Evolutionary conservation across 805 yeast species (phyloP).

Genomic region (Brettanomyces custersianus): DNA sequence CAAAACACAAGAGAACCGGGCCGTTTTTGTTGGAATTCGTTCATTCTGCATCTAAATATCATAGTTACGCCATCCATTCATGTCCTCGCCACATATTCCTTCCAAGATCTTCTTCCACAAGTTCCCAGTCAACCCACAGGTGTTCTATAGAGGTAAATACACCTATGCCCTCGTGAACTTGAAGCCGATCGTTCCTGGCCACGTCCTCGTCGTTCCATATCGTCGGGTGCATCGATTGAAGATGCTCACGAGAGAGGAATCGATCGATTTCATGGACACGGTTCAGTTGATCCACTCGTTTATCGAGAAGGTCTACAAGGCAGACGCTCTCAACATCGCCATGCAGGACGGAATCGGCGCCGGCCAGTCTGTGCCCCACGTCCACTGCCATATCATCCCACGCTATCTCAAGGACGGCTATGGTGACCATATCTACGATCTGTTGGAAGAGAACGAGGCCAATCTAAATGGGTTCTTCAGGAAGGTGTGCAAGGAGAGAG

Average conservation of each 20-base stretch:
- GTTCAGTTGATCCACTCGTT: constrained; percentile 64
- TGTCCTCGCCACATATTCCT: constrained; percentile 11
- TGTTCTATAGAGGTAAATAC: constrained; percentile 46
- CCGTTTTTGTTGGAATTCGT: too few species aligned
- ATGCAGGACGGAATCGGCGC: constrained; percentile 96
- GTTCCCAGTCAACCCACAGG: constrained; percentile 49
- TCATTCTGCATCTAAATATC: too few species aligned
- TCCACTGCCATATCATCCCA: constrained; percentile 92
- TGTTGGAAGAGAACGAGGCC: constrained; percentile 48
- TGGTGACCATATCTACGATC: constrained; percentile 68
- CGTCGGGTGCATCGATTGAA: constrained; percentile 57
- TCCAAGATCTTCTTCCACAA: constrained; percentile 36
- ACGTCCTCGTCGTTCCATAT: constrained; percentile 81
- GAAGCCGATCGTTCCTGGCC: constrained; percentile 92
- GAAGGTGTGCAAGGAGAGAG: constrained; percentile 19
- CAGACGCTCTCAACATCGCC: constrained; percentile 81
- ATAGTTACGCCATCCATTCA: too few species aligned
- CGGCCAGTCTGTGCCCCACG: constrained; percentile 93
- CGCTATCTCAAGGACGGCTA: constrained; percentile 49
- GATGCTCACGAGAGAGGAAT: constrained; percentile 66
- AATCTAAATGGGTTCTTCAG: constrained; percentile 31
- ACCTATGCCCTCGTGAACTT: constrained; percentile 85
- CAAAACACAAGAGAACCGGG: too few species aligned
- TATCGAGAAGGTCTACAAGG: constrained; percentile 57
- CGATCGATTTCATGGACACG: constrained; percentile 67